Percentiles rank a stretch among this genome's conserved stretches.
These are phyloP conservation scores for Limonium bicolor DNA, from an alignment of 148 eudicot species.

Conservation along the genomic window DNA sequence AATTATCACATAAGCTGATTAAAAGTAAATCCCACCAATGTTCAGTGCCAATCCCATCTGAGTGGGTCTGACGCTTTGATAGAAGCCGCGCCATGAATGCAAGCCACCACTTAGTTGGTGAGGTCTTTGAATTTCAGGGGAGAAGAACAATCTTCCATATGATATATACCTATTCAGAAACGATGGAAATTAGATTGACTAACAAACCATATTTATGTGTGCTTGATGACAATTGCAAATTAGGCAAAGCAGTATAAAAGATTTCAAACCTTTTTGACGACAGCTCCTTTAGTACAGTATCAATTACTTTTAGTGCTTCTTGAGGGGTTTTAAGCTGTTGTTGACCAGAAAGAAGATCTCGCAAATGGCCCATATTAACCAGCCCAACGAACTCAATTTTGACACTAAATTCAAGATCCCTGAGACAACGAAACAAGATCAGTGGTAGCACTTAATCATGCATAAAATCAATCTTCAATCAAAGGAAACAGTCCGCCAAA, in stretches of 20 bases:
- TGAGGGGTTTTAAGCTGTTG: slow-evolving; percentile 36
- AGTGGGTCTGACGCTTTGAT: slow-evolving; percentile 58
- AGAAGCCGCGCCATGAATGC: slow-evolving; percentile 78
- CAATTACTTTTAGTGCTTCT: slow-evolving; percentile 51
- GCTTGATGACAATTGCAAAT: too few relatives aligned
- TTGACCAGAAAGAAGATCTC: slow-evolving; percentile 49
- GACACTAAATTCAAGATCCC: slow-evolving; percentile 43
- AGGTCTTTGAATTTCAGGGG: slow-evolving; percentile 49
- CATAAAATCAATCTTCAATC: too few relatives aligned
- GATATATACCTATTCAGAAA: slow-evolving; percentile 28
- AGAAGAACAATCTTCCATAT: slow-evolving; percentile 58
- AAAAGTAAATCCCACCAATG: slow-evolving; percentile 27
- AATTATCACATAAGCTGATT: background rate
- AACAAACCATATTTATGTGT: too few relatives aligned
- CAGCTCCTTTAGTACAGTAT: slow-evolving; percentile 52
- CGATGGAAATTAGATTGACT: too few relatives aligned
- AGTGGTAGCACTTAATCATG: too few relatives aligned
- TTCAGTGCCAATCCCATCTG: slow-evolving; percentile 75
- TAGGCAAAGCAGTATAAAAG: background rate
- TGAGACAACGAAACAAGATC: too few relatives aligned
- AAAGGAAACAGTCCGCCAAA: too few relatives aligned
- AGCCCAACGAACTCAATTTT: slow-evolving; percentile 45
- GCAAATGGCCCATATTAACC: slow-evolving; percentile 38
- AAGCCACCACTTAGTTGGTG: slow-evolving; percentile 69
- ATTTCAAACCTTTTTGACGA: slow-evolving; percentile 38